Evolutionary conservation across 352 stramenopile species (phyloP), one percentile per base, ranked within the genome.

Genomic region (Phytophthora pistaciae): DNA sequence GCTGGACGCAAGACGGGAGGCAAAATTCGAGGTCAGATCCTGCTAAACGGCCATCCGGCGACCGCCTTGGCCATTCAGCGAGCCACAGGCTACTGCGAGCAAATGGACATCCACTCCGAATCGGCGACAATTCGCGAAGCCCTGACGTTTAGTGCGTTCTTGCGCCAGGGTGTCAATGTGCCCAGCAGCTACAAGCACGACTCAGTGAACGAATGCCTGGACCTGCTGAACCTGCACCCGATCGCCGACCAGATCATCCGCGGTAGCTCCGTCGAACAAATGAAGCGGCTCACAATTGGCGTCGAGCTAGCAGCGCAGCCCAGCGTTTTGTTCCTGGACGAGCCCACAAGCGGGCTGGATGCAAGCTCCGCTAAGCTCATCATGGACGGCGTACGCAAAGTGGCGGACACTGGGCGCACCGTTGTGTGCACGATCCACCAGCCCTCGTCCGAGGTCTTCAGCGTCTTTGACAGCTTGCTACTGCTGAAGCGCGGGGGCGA

Each of bases 331-430:
- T 75, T 75, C 50, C 18, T 75, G 25, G 68, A 98, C 64, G 91
- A 98, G 55, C 92, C 92, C 16, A 98, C 88, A 48, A 92, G 78
- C 52, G 93, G 31, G 13, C 31, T 98, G 6, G 94, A 98, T 67
- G 86, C 84, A 18, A 92, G 84, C 31, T 88, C 80, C 1, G 95
- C 95, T n/a, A 90, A 97, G 55, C 78, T 95, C 48, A 74, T 98
- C 21, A 93, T 98, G 68, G 79, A 90, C 18, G 83, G 95, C 6
- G 79, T 98, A 10, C 90, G 93, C 56, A 95, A 96, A 65, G 83
- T 98, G 44, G 91, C 92, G 3, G 54, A 77, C 62, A 83, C 83
- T 23, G 90, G 90, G 33, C 31, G 31, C 31, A 36, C 31, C 31
- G 31, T 36, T 2, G 31, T 36, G 31, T 36, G 7, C 31, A 36